phyloP scores from a whole-genome alignment of 2,329 filamentous ascomycete genomes.

The Botryosphaeria dothidea region DNA sequence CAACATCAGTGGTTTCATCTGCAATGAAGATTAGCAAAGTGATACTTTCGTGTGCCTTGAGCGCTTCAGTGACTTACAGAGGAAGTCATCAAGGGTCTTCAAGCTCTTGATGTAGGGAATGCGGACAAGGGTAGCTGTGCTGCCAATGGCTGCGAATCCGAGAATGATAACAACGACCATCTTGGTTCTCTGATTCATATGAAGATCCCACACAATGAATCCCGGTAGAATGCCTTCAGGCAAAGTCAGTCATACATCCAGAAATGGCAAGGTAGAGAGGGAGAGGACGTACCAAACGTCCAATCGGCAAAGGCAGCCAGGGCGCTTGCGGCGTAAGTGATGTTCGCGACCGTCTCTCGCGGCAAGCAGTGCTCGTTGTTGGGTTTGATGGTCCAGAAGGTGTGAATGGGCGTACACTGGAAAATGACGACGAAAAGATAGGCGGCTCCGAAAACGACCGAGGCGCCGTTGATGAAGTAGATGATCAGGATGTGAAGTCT shows the following conservation, averaged over 20 bases:
- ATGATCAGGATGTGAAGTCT: slow-evolving; percentile 49
- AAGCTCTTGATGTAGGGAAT: slow-evolving; percentile 45
- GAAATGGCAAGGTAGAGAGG: neutral
- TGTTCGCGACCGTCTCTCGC: slow-evolving; percentile 49
- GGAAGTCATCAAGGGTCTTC: slow-evolving; percentile 42
- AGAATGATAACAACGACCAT: slow-evolving; percentile 55
- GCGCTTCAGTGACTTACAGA: slow-evolving; percentile 30
- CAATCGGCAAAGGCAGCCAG: slow-evolving; percentile 36
- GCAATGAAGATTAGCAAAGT: neutral
- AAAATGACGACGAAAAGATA: slow-evolving; percentile 55
- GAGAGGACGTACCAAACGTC: slow-evolving; percentile 26
- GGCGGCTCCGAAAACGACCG: slow-evolving; percentile 46
- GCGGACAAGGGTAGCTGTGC: slow-evolving; percentile 52
- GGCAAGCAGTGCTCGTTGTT: slow-evolving; percentile 44
- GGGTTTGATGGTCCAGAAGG: slow-evolving; percentile 52
- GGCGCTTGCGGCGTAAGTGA: slow-evolving; percentile 46
- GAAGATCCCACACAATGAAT: slow-evolving; percentile 56
- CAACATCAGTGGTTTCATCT: slow-evolving; percentile 16
- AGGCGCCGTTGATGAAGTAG: slow-evolving; percentile 48
- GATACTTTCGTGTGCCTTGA: neutral
- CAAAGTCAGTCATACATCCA: neutral
- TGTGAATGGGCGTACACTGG: slow-evolving; percentile 54
- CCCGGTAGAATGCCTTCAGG: slow-evolving; percentile 35
- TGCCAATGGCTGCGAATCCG: slow-evolving; percentile 52
- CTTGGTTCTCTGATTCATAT: slow-evolving; percentile 57